phyloP scores from a whole-genome alignment of 2,329 filamentous ascomycete species.

The Dactylellina drechsleri region DNA sequence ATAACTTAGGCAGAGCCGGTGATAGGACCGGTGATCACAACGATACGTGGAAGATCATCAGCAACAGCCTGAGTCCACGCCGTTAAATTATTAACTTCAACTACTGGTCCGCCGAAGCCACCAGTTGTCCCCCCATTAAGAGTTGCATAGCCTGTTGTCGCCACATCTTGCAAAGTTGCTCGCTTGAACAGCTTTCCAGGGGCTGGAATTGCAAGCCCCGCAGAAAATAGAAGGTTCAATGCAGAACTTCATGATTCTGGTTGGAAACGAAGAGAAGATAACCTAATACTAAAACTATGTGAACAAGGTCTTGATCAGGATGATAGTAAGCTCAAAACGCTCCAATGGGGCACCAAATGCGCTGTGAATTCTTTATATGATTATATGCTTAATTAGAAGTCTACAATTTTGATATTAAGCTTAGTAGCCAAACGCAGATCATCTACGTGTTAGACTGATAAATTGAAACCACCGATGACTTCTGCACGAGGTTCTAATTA shows the following conservation, averaged over 20 bases:
- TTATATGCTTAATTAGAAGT: too few relatives aligned
- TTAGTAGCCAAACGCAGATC: too few relatives aligned
- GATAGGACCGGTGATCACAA: constrained; percentile 65
- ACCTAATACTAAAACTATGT: background rate
- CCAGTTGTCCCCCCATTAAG: constrained; percentile 68
- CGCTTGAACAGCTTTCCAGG: constrained; percentile 7
- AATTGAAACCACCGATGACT: too few relatives aligned
- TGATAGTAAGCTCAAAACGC: too few relatives aligned
- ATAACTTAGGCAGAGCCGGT: constrained; percentile 62
- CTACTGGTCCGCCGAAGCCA: constrained; percentile 68
- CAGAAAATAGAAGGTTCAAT: background rate
- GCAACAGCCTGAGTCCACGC: constrained; percentile 66
- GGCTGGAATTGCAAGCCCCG: background rate
- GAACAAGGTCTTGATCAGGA: too few relatives aligned
- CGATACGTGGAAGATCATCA: constrained; percentile 64
- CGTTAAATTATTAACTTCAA: constrained; percentile 67
- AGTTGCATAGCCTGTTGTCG: constrained; percentile 63
- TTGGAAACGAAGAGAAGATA: too few relatives aligned
- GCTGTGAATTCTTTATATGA: too few relatives aligned
- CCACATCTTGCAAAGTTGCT: constrained; percentile 56
- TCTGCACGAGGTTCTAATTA: too few relatives aligned
- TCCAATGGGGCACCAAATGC: too few relatives aligned
- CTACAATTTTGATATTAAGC: too few relatives aligned
- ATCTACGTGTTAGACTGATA: too few relatives aligned
- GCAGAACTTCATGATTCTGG: background rate